Conservation (phyloP, 2,329 filamentous ascomycete species). For the Stemphylium beticola region DNA sequence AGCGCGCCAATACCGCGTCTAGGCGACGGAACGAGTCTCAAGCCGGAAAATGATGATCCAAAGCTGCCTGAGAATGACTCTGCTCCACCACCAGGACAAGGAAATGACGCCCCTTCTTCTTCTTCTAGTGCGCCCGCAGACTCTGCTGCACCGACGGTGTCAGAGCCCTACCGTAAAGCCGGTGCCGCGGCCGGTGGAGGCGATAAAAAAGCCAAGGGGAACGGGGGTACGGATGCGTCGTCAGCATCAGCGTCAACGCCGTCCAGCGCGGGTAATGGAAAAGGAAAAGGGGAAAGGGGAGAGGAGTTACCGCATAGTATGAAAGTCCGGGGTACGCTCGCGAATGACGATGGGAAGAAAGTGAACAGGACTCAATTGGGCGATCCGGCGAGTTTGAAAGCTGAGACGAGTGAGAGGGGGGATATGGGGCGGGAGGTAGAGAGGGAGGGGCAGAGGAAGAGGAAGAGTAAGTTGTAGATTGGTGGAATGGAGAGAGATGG, state of each 20-base stretch:
- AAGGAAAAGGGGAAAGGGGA: neutral
- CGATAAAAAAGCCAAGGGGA: conserved; percentile 10
- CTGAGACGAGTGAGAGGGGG: conserved; percentile 32
- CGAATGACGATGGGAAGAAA: conserved; percentile 23
- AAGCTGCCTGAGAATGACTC: conserved; percentile 18
- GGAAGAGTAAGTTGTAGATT: conserved; percentile 25
- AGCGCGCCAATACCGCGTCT: conserved; percentile 21
- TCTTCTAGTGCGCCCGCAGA: too few species aligned
- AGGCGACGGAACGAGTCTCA: conserved; percentile 36
- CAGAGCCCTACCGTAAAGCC: conserved; percentile 13
- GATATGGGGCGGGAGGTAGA: conserved; percentile 23
- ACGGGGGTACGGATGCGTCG: neutral
- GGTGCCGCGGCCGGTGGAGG: neutral
- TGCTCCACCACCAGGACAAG: conserved; percentile 13
- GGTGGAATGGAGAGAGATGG: too few species aligned
- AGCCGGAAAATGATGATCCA: conserved; percentile 25
- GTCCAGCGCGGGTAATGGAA: neutral
- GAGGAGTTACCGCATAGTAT: conserved; percentile 30
- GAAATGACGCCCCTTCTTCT: conserved; percentile 1
- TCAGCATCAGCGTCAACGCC: too few species aligned
- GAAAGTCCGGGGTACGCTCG: conserved; percentile 33
- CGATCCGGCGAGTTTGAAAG: conserved; percentile 39
- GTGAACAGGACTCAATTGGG: conserved; percentile 38
- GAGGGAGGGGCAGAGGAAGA: conserved; percentile 26
- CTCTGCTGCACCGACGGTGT: neutral